Percentiles rank a stretch among this genome's conserved stretches.
phyloP scores from a whole-genome alignment of 1,284 basidiomycete genomes.

The Trametes versicolor region DNA sequence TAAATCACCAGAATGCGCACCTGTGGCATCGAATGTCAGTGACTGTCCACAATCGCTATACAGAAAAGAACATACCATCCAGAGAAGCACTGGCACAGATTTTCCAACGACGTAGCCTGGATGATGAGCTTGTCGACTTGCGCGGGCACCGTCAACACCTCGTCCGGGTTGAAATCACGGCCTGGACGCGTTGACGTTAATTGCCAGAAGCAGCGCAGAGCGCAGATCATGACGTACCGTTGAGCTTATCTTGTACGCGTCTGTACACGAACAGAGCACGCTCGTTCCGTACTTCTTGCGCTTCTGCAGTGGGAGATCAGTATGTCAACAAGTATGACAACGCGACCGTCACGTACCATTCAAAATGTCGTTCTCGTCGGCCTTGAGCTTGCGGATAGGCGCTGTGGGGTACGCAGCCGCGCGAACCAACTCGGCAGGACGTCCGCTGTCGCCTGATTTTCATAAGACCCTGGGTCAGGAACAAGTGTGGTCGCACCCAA shows the following conservation, averaged over 20 bases:
- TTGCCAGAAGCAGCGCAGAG: constrained; percentile 11
- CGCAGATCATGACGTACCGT: constrained; percentile 59
- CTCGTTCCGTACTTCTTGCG: constrained; percentile 90
- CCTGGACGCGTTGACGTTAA: constrained; percentile 54
- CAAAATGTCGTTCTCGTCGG: constrained; percentile 86
- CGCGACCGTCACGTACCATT: constrained; percentile 58
- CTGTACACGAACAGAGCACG: constrained; percentile 92
- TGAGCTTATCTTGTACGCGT: constrained; percentile 93
- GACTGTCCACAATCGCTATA: background rate
- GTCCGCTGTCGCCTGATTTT: constrained; percentile 57
- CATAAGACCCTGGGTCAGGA: constrained; percentile 25
- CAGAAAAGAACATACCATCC: constrained; percentile 74
- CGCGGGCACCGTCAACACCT: constrained; percentile 73
- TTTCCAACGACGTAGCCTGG: constrained; percentile 92
- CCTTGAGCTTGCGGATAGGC: constrained; percentile 77
- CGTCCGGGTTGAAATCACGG: constrained; percentile 89
- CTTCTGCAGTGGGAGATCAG: constrained; percentile 52
- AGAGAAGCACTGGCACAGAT: constrained; percentile 95
- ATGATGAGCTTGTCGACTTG: constrained; percentile 93
- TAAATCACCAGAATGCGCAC: constrained; percentile 54
- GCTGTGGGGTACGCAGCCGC: constrained; percentile 80
- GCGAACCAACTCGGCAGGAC: constrained; percentile 69
- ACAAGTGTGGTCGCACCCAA: background rate
- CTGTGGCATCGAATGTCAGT: constrained; percentile 32
- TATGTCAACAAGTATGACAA: constrained; percentile 11